Evolutionary conservation across 2,329 filamentous ascomycete genomes (phyloP), one percentile per base, ranked within the genome.

Genomic region (Ophiostoma fasciatum): DNA sequence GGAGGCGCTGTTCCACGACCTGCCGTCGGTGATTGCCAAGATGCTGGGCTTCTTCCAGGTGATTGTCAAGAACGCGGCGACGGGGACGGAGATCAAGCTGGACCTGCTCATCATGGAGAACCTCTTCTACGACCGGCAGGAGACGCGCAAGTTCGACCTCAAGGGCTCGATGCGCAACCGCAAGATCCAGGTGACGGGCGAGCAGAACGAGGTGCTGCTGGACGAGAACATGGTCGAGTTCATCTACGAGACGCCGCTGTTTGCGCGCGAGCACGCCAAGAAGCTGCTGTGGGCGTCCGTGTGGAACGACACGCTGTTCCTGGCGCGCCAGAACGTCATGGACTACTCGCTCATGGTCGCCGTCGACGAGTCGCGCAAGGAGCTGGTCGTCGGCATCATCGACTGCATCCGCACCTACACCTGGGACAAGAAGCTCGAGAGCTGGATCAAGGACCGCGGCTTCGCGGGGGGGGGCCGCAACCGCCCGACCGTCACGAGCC

Each of bases 161-260:
- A 98, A 98, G 54, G 90, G 90, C 2, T 94, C 84, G 8, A 98
- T 98, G 90, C 78, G 90, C 31, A 98, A 98, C 59, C 83, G 90
- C 50, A 94, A 94, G 54, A 94, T 96, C 31, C 79, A 96, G 52
- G 84, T 80, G 20, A 98, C 90, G 0, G 92, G 90, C 35, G 84
- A 96, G 58, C 82, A 88, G 45, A 90, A 96, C 47, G 90, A 98
- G 57, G 90, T 98, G 4, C 71, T 98, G 4, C 68, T 98, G 1
- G 90, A 98, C 51, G 92, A 98, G 53, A 98, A 98, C 58, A 90
- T 98, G 70, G 90, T 98, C 9, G 92, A 98, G 55, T 96, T 93
- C 54, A 96, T 98, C 44, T 98, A 94, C 49, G 90, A 98, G 54
- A 92, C 83, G 2, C 92, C 90, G 0, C 68, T 98, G 13, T 98